Conservation (phyloP, 2,329 filamentous ascomycete genomes). For the Fusarium avenaceum region DNA sequence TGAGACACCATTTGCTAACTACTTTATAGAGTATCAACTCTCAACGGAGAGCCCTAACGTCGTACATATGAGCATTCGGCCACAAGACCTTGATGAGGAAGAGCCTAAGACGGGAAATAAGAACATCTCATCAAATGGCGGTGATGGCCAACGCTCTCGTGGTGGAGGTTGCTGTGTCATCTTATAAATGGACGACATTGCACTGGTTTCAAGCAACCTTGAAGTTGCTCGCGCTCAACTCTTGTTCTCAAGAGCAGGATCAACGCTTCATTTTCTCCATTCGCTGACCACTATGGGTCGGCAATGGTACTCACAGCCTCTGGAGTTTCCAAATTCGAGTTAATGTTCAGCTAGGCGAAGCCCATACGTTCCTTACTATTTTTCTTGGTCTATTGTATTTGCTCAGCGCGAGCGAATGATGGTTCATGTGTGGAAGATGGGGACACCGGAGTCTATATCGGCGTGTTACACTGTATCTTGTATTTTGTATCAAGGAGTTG, state of each 20-base stretch:
- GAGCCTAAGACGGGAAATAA: conserved; percentile 77
- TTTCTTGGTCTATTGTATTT: conserved; percentile 45
- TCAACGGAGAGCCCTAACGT: conserved; percentile 82
- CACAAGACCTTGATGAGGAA: conserved; percentile 86
- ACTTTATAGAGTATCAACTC: conserved; percentile 84
- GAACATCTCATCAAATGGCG: conserved; percentile 57
- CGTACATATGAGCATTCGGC: conserved; percentile 94
- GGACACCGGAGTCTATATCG: conserved; percentile 49
- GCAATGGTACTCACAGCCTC: conserved; percentile 13
- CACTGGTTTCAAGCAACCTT: conserved; percentile 20
- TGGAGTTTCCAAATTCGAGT: conserved; percentile 7
- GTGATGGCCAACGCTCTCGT: conserved; percentile 58
- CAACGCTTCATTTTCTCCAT: conserved; percentile 10
- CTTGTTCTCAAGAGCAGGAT: conserved; percentile 14
- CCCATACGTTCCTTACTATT: conserved; percentile 38
- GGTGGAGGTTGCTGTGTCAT: conserved; percentile 65
- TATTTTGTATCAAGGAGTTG: conserved; percentile 26
- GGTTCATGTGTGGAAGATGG: conserved; percentile 45
- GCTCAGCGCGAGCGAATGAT: conserved; percentile 44
- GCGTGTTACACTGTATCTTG: conserved; percentile 50
- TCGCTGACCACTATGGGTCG: conserved; percentile 13
- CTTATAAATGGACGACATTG: conserved; percentile 55
- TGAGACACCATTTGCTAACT: conserved; percentile 6
- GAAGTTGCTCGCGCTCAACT: conserved; percentile 9
- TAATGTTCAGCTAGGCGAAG: conserved; percentile 10